Base-by-base conservation (phyloP, 169 alveolate species). In the Babesia sp. region DNA sequence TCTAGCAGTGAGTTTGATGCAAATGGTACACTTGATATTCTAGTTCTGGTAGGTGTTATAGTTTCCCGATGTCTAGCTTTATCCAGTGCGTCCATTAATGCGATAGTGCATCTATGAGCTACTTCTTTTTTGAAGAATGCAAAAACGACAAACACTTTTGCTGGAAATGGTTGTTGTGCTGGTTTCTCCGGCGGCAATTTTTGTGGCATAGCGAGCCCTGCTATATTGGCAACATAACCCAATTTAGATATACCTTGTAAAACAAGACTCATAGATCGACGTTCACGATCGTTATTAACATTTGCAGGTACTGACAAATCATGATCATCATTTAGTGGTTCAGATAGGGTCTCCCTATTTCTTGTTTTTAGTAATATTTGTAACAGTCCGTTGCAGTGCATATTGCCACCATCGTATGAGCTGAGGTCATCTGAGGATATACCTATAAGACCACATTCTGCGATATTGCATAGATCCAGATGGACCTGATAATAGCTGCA, bases 371-470 rank as follows among this genome's bases (percentile, higher is more conserved):
- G 73, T 31, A 78, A 56, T 0, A 78, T 68, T 50, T 78, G 86
- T 36, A 78, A 48, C 74, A 78, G 50, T 33, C 86, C 86, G 69
- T 78, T 78, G 74, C 86, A 78, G 48, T 72, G 86, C 71, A 78
- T 78, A 48, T 56, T 78, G 46, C 64, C 72, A 55, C 70, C 36
- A 34, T 78, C 83, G 50, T 34, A 70, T 0, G 33, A n/a, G 33
- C 61, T 51, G 53, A 78, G 44, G 34, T 78, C 86, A 18, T 78
- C 78, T 14, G 78, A 26, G 0, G 93, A 87, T 8, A 72, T 87
- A 8, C 87, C 91, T 22, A 88, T 88, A 44, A 81, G 81, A 37
- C 87, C 93, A 28, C 93, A 88, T 55, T 88, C 93, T 41, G 64
- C 74, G 12, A 88, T 88, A 54, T 72, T 87, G 31, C 63, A 68